Conservation (phyloP, 179 eudicot species). For the Beta corolliflora region DNA sequence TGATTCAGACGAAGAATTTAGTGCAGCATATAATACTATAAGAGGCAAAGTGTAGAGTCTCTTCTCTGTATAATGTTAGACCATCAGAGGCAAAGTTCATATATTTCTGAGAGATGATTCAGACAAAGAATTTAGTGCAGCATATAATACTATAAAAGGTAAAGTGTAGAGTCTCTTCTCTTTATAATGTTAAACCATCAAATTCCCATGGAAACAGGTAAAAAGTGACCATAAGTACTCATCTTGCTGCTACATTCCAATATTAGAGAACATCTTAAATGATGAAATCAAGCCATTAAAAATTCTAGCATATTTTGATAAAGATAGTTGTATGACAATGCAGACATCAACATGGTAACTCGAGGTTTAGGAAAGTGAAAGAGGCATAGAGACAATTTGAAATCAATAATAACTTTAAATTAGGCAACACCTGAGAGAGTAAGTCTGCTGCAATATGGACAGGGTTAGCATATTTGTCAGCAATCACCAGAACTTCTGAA, state of each 20-base stretch:
- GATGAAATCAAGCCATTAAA: not conserved
- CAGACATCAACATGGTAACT: not conserved
- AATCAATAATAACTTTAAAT: not conserved
- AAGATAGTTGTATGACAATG: not conserved
- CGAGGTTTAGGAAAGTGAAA: not conserved
- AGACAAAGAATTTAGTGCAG: not conserved
- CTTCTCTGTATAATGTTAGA: not conserved
- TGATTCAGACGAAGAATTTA: not conserved
- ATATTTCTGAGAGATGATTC: not conserved
- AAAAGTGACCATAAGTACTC: not conserved
- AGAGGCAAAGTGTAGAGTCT: not conserved
- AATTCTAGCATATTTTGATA: not conserved
- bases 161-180: not conserved
- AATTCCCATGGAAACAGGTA: not conserved
- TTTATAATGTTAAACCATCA: not conserved
- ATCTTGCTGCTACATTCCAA: not conserved
- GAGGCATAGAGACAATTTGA: not conserved
- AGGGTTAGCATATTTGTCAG: slow-evolving; percentile 88
- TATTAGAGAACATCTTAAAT: not conserved
- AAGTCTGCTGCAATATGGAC: slow-evolving; percentile 95
- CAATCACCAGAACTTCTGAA: slow-evolving; percentile 98
- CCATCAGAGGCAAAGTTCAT: not conserved
- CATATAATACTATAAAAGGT: not conserved
- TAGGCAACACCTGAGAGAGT: slow-evolving; percentile 78
- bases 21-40: not conserved